Base-by-base conservation (phyloP, 495 filamentous ascomycete species). In the Mycothermus thermophilus region DNA sequence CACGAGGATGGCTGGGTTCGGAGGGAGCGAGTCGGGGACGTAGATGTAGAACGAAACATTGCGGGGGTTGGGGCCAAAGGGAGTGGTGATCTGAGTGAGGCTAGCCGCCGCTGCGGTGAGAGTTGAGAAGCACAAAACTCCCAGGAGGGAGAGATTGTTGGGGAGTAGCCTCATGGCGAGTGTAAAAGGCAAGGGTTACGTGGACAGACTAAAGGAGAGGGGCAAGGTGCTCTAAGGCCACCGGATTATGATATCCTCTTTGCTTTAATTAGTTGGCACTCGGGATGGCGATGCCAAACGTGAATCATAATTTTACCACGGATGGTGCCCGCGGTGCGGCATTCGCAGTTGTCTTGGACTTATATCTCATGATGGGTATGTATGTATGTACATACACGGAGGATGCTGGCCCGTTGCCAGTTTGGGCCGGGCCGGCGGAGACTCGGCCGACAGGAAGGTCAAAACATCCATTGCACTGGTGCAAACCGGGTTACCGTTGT, bases 21-120 rank as follows among this genome's bases (percentile, higher is more conserved):
- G n/a, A 6, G 67, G 58, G 0, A 76, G 57, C 13, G 52, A 58
- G 31, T 62, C 55, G 3, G 71, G 70, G 15, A 72, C 60, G 50
- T 67, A 74, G 46, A 72, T 67, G 54, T 67, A 70, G 49, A 73
- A 69, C 13, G 48, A 51, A 12, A 65, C 63, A 32, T 67, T 62
- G 26, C 58, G 60, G 8, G 69, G 71, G 41, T 73, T 73, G 29
- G 50, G 39, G 0, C 66, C 64, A 39, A 67, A 57, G 32, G 50
- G 24, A 4, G 51, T 45, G 6, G 52, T 57, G 21, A 66, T 41
- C 35, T 58, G 40, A 9, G 48, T 43, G 15, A 67, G 53, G 14
- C 40, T 32, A 19, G 47, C 50, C 4, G 47, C 47, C 8, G 27
- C 1, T 10, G 43, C 13, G 30, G n/a, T n/a, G n/a, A n/a, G n/a